Evolutionary conservation across 1,139 yeast genomes (phyloP).

Genomic region (Blastobotrys persicus): DNA sequence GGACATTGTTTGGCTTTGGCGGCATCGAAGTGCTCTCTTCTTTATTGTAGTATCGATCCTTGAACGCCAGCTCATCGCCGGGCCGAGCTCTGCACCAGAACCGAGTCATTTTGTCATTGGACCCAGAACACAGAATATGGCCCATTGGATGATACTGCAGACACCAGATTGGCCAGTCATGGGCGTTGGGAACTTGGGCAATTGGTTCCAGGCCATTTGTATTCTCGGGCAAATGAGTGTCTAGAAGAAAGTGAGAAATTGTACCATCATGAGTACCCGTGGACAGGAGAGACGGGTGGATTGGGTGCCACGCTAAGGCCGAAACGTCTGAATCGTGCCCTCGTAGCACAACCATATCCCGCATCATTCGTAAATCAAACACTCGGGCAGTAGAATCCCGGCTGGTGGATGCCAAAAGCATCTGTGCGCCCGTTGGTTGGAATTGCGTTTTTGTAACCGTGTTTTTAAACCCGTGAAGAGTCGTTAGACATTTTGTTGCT

Average conservation of each 20-base stretch:
- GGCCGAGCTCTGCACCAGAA: constrained; percentile 96
- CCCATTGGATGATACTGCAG: constrained; percentile 93
- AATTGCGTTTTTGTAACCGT: constrained; percentile 82
- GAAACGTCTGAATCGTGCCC: constrained; percentile 85
- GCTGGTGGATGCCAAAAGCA: constrained; percentile 80
- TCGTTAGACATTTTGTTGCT: constrained; percentile 55
- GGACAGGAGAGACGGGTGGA: constrained; percentile 73
- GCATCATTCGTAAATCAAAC: constrained; percentile 83
- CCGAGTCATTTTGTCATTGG: constrained; percentile 90
- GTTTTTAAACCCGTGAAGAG: constrained; percentile 89
- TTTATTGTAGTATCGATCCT: constrained; percentile 75
- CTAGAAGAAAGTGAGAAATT: constrained; percentile 70
- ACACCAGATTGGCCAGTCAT: constrained; percentile 88
- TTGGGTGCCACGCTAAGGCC: constrained; percentile 89
- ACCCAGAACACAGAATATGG: constrained; percentile 85
- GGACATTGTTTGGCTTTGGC: constrained; percentile 8
- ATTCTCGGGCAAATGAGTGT: constrained; percentile 42
- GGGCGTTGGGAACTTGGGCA: constrained; percentile 77
- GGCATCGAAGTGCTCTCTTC: constrained; percentile 43
- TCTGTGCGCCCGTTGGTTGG: constrained; percentile 62
- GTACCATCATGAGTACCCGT: constrained; percentile 92
- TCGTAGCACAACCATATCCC: constrained; percentile 66
- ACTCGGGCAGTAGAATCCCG: constrained; percentile 86
- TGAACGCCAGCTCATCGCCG: constrained; percentile 77
- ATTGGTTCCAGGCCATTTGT: constrained; percentile 35